Percentiles rank a stretch among this genome's conserved stretches.
These are phyloP conservation scores for Jackrogersella multiformis DNA, from an alignment of 495 filamentous ascomycete genomes.

Conservation along the genomic window DNA sequence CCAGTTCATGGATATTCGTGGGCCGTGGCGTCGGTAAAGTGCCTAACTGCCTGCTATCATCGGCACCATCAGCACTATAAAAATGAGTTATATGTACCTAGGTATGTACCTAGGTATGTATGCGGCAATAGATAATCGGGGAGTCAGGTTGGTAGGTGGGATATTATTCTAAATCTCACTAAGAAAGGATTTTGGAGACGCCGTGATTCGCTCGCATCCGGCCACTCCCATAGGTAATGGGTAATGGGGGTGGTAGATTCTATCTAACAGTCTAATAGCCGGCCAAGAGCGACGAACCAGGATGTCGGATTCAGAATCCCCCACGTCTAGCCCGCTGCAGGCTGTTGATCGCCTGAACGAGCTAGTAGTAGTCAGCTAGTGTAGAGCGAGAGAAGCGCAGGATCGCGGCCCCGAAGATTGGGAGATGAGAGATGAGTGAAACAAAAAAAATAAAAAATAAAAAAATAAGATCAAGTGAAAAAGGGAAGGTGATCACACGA, in stretches of 20 bases:
- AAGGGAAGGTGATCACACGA: conserved; percentile 34
- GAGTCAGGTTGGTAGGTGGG: background rate
- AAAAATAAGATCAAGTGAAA: conserved; percentile 14
- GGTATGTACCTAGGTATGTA: too few species aligned
- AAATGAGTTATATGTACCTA: too few species aligned
- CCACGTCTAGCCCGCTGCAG: conserved; percentile 21
- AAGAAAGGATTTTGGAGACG: conserved; percentile 1
- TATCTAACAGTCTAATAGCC: conserved; percentile 8
- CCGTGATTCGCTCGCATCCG: conserved; percentile 35
- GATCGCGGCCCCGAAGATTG: conserved; percentile 27
- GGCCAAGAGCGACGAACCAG: conserved; percentile 38
- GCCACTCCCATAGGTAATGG: background rate
- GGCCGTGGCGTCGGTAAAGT: conserved; percentile 14
- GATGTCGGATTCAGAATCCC: conserved; percentile 39
- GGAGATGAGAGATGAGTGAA: background rate
- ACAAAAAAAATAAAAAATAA: too few species aligned
- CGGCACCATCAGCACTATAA: background rate
- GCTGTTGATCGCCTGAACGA: conserved; percentile 36
- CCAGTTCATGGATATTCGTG: too few species aligned
- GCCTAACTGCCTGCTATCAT: background rate
- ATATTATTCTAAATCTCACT: background rate
- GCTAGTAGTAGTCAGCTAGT: too few species aligned
- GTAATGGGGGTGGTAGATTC: too few species aligned
- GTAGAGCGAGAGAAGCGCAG: too few species aligned
- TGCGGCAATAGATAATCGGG: conserved; percentile 12